Evolutionary conservation across 768 basidiomycete genomes (phyloP).

Genomic region (Russula griseocarnosa): DNA sequence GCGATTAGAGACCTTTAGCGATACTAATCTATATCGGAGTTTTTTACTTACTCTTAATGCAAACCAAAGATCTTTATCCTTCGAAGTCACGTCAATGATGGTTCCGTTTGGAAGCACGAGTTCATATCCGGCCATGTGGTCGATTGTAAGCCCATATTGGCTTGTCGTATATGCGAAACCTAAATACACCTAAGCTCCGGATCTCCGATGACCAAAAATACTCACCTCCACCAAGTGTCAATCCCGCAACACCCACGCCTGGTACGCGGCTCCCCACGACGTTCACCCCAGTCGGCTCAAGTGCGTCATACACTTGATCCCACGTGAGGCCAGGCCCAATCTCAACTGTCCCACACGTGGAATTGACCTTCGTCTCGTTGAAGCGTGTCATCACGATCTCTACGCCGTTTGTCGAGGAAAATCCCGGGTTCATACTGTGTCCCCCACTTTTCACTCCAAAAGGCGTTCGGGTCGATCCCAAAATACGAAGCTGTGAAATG

Average conservation of each 20-base stretch:
- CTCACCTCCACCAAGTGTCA: constrained; percentile 25
- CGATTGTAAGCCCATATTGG: constrained; percentile 35
- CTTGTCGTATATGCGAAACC: constrained; percentile 36
- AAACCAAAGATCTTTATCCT: constrained; percentile 12
- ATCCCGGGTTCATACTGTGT: background rate
- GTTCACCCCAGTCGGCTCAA: background rate
- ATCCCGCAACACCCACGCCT: background rate
- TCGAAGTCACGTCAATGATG: background rate
- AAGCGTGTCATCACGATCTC: background rate
- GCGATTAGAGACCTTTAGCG: background rate
- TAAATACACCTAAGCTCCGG: constrained; percentile 6
- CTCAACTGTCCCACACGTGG: background rate
- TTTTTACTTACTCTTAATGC: constrained; percentile 8
- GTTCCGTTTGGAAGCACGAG: constrained; percentile 34
- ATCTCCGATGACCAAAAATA: background rate
- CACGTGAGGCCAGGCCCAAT: constrained; percentile 2
- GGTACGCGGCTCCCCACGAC: background rate
- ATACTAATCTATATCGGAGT: background rate
- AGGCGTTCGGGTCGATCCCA: background rate
- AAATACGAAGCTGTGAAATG: background rate
- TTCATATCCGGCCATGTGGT: constrained; percentile 33
- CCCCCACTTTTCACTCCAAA: constrained; percentile 6
- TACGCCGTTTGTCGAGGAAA: background rate
- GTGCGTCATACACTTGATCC: background rate
- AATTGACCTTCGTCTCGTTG: background rate